These are phyloP conservation scores for Sideroxylon spinosum DNA, from an alignment of 179 eudicot genomes.

Conservation along the genomic window DNA sequence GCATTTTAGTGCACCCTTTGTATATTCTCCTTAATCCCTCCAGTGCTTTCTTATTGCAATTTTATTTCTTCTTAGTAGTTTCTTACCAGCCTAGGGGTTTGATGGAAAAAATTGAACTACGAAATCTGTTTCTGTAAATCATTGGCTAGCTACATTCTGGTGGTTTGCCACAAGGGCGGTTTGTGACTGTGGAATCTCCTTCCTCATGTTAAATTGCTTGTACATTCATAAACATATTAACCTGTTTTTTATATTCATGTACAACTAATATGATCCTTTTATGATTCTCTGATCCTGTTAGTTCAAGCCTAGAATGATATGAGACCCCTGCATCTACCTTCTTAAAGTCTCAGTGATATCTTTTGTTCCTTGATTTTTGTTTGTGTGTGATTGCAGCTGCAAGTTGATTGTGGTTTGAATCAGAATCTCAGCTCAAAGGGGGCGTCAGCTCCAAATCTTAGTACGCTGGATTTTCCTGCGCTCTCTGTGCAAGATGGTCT, in stretches of 20 bases:
- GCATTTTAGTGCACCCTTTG: too few relatives aligned
- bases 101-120: not conserved
- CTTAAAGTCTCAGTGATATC: not conserved
- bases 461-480: conserved; percentile 65
- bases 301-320: not conserved
- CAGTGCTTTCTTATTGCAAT: not conserved
- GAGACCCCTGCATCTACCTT: conserved; percentile 7
- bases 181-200: not conserved
- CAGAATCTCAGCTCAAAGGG: conserved; percentile 59
- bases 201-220: not conserved
- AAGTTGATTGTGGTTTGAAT: conserved; percentile 71
- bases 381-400: conserved; percentile 49
- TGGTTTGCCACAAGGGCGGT: not conserved
- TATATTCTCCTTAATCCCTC: not conserved
- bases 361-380: conserved; percentile 10
- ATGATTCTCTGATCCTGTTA: not conserved
- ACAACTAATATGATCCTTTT: not conserved
- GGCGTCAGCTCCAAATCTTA: conserved; percentile 69
- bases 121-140: conserved; percentile 1
- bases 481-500: conserved; percentile 54
- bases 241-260: conserved; percentile 1
- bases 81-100: not conserved
- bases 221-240: not conserved
- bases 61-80: conserved; percentile 2
- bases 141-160: not conserved